phyloP scores from a whole-genome alignment of 768 basidiomycete species.

The Psilocybe subaeruginosa region DNA sequence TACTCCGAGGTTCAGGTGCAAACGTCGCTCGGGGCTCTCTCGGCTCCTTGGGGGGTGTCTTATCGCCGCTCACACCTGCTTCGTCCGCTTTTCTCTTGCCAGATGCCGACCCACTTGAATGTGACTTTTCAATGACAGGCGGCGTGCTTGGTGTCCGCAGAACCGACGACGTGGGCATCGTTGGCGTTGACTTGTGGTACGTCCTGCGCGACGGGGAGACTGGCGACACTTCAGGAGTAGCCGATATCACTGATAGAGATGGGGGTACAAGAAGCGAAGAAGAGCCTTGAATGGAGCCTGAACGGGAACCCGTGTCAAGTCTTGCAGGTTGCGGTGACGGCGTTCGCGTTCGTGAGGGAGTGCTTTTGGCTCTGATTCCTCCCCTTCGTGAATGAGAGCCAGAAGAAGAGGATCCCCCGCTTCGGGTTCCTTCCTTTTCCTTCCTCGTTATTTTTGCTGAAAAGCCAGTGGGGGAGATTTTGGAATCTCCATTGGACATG shows the following conservation, averaged over 20 bases:
- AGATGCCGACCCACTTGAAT: constrained; percentile 35
- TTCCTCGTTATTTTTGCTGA: constrained; percentile 21
- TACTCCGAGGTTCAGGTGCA: constrained; percentile 65
- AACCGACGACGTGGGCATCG: constrained; percentile 30
- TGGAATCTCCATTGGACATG: constrained; percentile 26
- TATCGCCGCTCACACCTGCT: constrained; percentile 51
- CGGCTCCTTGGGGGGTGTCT: constrained; percentile 65
- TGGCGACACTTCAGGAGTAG: constrained; percentile 45
- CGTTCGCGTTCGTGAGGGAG: constrained; percentile 21
- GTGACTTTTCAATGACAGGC: constrained; percentile 34
- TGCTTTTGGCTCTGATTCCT: constrained; percentile 22
- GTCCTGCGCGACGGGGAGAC: constrained; percentile 29
- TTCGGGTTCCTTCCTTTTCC: constrained; percentile 18
- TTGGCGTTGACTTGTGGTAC: constrained; percentile 32
- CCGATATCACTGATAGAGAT: constrained; percentile 38
- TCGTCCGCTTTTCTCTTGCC: constrained; percentile 81
- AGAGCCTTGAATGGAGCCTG: constrained; percentile 25
- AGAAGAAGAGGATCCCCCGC: constrained; percentile 8
- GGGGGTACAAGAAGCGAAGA: constrained; percentile 40
- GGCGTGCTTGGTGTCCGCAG: constrained; percentile 31
- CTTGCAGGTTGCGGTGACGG: constrained; percentile 28
- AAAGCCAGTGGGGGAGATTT: constrained; percentile 21
- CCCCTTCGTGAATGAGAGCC: constrained; percentile 20
- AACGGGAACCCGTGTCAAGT: constrained; percentile 27
- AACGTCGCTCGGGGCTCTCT: constrained; percentile 61